phyloP scores from a whole-genome alignment of 2,329 filamentous ascomycete genomes.

The Ophiostoma triangulosporum region DNA sequence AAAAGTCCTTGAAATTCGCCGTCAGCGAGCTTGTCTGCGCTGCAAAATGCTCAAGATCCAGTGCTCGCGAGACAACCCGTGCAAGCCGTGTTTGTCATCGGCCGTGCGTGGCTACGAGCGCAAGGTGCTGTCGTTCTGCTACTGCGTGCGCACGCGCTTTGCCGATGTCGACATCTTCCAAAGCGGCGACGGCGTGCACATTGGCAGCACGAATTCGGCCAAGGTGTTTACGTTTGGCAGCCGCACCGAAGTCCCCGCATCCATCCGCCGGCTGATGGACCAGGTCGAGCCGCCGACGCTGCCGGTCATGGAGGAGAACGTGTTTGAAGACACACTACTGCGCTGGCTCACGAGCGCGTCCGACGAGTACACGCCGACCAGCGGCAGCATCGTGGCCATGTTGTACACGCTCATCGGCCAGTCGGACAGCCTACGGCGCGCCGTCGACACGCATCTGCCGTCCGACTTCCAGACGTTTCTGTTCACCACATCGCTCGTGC shows the following conservation, averaged over 20 bases:
- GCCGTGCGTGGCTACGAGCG: constrained; percentile 17
- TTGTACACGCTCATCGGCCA: constrained; percentile 17
- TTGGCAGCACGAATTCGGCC: neutral
- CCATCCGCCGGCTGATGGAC: constrained; percentile 9
- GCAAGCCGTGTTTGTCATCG: constrained; percentile 18
- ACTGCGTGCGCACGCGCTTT: constrained; percentile 19
- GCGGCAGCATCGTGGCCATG: constrained; percentile 19
- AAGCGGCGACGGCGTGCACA: constrained; percentile 4
- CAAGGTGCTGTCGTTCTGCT: constrained; percentile 19
- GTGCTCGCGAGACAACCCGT: constrained; percentile 19
- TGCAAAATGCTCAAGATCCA: constrained; percentile 20
- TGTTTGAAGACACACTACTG: constrained; percentile 17
- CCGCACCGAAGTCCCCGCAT: constrained; percentile 8
- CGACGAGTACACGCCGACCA: constrained; percentile 15
- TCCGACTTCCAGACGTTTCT: constrained; percentile 19
- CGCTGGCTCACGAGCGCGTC: constrained; percentile 19
- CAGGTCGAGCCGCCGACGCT: constrained; percentile 9
- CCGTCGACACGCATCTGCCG: constrained; percentile 15
- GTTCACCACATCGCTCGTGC: constrained; percentile 18
- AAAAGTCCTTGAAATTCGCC: constrained; percentile 17
- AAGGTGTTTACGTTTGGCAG: neutral
- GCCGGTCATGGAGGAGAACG: constrained; percentile 1
- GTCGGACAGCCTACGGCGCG: constrained; percentile 13
- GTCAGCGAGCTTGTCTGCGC: constrained; percentile 18
- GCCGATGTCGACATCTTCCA: constrained; percentile 20